Percentiles rank a stretch among this genome's conserved stretches.
phyloP scores from a whole-genome alignment of 177 flowering plant genomes.

The Telopea speciosissima region DNA sequence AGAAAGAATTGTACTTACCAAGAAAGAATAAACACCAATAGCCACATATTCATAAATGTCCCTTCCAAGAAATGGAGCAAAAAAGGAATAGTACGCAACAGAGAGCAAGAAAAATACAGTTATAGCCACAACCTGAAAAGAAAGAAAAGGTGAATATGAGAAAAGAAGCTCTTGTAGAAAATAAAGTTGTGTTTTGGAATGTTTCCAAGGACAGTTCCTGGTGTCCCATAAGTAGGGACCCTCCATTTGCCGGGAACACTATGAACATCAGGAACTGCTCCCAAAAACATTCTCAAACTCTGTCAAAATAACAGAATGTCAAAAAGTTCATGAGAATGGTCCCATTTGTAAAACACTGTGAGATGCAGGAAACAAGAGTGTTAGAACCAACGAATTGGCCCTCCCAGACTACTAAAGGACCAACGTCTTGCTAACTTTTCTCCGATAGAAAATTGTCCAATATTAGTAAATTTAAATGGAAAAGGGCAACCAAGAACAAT shows the following conservation, averaged over 20 bases:
- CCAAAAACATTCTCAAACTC: no score
- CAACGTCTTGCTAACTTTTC: background rate
- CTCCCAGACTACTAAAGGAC: background rate
- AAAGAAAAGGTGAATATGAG: constrained; percentile 6
- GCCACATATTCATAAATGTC: constrained; percentile 72
- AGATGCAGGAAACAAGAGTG: background rate
- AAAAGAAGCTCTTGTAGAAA: constrained; percentile 5
- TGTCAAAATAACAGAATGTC: background rate
- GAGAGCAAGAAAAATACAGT: constrained; percentile 79
- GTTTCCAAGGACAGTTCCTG: no score
- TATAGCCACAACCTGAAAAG: constrained; percentile 81
- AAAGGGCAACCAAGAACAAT: background rate
- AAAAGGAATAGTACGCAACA: constrained; percentile 91
- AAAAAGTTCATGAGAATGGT: constrained; percentile 1
- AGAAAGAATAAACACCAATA: constrained; percentile 62
- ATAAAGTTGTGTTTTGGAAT: background rate
- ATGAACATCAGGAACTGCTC: no score
- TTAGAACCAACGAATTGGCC: background rate
- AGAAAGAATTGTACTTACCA: constrained; percentile 44
- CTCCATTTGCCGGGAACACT: no score
- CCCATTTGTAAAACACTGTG: background rate
- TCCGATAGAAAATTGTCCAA: background rate
- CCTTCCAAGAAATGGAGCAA: constrained; percentile 89
- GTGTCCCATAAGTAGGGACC: no score
- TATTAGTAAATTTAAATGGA: background rate